These are phyloP conservation scores for Platanthera zijinensis DNA, from an alignment of 106 monocot species.

Conservation along the genomic window DNA sequence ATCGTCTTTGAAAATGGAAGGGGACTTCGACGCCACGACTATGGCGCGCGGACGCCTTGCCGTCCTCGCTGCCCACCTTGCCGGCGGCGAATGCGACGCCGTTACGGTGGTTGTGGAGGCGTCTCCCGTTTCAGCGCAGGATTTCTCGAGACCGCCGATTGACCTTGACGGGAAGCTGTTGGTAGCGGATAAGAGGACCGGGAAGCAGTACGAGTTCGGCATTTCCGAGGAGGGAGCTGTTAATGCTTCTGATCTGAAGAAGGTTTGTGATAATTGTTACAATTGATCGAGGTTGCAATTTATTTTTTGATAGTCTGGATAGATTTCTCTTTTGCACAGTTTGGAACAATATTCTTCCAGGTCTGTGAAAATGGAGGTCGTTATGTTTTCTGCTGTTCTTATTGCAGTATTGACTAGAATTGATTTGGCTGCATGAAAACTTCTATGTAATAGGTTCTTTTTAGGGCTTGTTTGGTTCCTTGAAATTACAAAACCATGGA, in stretches of 20 bases:
- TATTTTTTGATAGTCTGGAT: too few species aligned
- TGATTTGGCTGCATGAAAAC: too few species aligned
- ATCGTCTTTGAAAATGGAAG: too few species aligned
- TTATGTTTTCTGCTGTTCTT: too few species aligned
- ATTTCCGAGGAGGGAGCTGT: constrained; percentile 78
- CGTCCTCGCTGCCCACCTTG: constrained; percentile 61
- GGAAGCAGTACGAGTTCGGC: constrained; percentile 59
- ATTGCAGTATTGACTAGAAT: too few species aligned
- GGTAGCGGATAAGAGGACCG: constrained; percentile 66
- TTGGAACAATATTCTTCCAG: too few species aligned
- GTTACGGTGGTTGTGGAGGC: constrained; percentile 19
- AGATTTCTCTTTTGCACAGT: too few species aligned
- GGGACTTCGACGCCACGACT: constrained; percentile 7
- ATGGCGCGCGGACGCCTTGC: constrained; percentile 52
- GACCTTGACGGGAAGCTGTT: constrained; percentile 35
- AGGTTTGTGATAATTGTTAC: constrained; percentile 27
- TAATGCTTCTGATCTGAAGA: constrained; percentile 70
- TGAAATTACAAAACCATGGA: too few species aligned
- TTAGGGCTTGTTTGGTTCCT: too few species aligned
- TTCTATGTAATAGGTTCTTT: too few species aligned
- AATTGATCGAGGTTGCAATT: too few species aligned
- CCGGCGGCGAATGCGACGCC: constrained; percentile 1
- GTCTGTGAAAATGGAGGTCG: too few species aligned
- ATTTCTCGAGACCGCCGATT: constrained; percentile 4
- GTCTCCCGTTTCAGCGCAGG: constrained; percentile 39